Base-by-base conservation (phyloP, 345 rosid species). In the Stellera chamaejasme region DNA sequence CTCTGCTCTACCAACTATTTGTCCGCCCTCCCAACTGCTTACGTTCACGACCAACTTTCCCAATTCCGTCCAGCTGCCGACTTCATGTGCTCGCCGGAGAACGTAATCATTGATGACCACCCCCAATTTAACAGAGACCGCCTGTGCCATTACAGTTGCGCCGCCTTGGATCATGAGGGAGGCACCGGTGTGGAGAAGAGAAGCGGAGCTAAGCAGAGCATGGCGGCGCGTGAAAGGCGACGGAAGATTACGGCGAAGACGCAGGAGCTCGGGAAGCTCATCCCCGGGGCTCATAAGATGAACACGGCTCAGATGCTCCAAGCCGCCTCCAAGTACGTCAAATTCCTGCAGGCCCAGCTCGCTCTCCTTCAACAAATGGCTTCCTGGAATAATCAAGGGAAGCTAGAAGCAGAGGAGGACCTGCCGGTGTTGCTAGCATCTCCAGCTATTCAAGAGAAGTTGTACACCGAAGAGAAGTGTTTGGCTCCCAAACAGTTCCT, bases 251-350 rank as follows among this genome's bases (percentile, higher is more conserved):
- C 50, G 6, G 14, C 8, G 25, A 48, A 48, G 50, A 48, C 50
- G 9, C 50, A 48, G 50, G 50, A 48, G 50, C 50, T 48, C 2
- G 50, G 50, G 23, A 48, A 48, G 50, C 50, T 48, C 25, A 48
- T 48, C 50, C 50, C 50, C 10, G 50, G 50, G 10, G 50, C 10
- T 9, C 50, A 48, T n/a, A 48, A 48, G 50, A 48, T 48, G 50
- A 48, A 14, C 23, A 48, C 50, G 2, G 50, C 50, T 5, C 23
- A 48, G 25, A 48, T 48, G 50, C 50, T 48, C 16, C 50, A 14
- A 14, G 50, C 50, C 10, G 50, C 50, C 14, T 48, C 8, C 23
- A 48, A 48, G 50, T 48, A 48, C 14, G 50, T 48, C 50, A 48
- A 48, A n/a, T 48, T 48, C 50, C 23, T 48, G 16, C 50, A 48